A percentile compares a stretch with the other conserved stretches of the same genome.
Evolutionary conservation across 2,329 filamentous ascomycete species (phyloP).

Genomic region (Exophiala spinifera): DNA sequence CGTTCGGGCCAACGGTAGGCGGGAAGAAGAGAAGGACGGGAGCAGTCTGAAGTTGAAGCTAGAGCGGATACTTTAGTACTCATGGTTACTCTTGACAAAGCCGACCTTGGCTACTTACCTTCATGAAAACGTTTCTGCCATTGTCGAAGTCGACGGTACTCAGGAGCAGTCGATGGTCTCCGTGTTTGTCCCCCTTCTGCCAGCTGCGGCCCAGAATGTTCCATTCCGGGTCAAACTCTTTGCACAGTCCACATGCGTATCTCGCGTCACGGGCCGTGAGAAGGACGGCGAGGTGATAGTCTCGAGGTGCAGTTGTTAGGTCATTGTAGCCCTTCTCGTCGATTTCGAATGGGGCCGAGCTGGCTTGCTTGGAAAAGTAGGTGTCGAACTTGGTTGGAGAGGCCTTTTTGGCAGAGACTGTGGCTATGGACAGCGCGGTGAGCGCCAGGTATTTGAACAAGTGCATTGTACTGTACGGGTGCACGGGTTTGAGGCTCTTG

Average conservation of each 20-base stretch:
- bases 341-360: constrained; percentile 69
- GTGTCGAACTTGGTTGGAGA: constrained; percentile 64
- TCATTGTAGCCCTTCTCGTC: constrained; percentile 71
- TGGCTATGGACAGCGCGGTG: constrained; percentile 59
- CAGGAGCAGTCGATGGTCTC: constrained; percentile 70
- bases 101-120: constrained; percentile 56
- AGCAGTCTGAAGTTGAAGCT: constrained; percentile 92
- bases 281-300: constrained; percentile 79
- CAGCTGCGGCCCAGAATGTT: constrained; percentile 82
- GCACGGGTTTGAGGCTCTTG: neutral
- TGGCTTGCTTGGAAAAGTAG: constrained; percentile 66
- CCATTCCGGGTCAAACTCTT: constrained; percentile 93
- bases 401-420: constrained; percentile 59
- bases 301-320: constrained; percentile 71
- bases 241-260: constrained; percentile 82
- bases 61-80: constrained; percentile 12
- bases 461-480: constrained; percentile 55
- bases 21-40: constrained; percentile 85
- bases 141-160: constrained; percentile 83
- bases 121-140: constrained; percentile 80
- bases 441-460: constrained; percentile 62
- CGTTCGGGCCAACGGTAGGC: constrained; percentile 77
- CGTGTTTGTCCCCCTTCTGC: constrained; percentile 76
- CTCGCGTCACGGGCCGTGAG: constrained; percentile 81
- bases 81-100: too few relatives aligned